Evolutionary conservation across 345 rosid genomes (phyloP), one percentile per base, ranked within the genome.

Genomic region (Ailanthus altissimus): DNA sequence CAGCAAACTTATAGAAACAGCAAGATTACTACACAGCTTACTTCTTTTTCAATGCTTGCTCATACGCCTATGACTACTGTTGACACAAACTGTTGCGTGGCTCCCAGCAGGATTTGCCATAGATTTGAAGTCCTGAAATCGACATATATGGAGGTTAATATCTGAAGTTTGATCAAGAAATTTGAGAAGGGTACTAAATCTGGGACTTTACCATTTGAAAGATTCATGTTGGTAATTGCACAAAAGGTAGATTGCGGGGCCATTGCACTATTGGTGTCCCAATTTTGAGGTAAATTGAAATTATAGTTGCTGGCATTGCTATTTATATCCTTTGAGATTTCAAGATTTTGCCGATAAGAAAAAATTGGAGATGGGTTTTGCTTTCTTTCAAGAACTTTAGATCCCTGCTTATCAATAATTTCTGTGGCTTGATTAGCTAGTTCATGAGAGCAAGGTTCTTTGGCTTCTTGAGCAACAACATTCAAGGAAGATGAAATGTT

Each of bases 231-330:
- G 78, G 86, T 77, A 70, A 8, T 18, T 63, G 85, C 80, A 67
- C 73, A 72, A 57, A 88, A 77, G 77, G 80, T 70, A 36, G 88
- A 85, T 26, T 67, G 38, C 67, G 18, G 89, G n/a, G 71, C 76
- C 70, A 83, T 78, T 78, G 88, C 83, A 83, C 80, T 74, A 64
- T 73, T 73, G 69, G 76, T 79, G 65, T 88, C 89, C 87, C 86
- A 82, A 67, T 83, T 84, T 38, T 84, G 88, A 69, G 84, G 83
- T 68, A 85, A 72, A 84, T 75, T 87, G 76, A 80, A 73, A 75
- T 57, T 72, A 26, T 73, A 75, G 76, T 75, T 81, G 84, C 21
- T 42, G 67, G 0, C 32, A 60, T 79, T 75, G 76, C 77, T 78
- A 75, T 67, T 80, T 46, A 70, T 71, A 82, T 83, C 89, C 68